Conservation (phyloP, 1,139 yeast species). For the Blastobotrys niveus region DNA sequence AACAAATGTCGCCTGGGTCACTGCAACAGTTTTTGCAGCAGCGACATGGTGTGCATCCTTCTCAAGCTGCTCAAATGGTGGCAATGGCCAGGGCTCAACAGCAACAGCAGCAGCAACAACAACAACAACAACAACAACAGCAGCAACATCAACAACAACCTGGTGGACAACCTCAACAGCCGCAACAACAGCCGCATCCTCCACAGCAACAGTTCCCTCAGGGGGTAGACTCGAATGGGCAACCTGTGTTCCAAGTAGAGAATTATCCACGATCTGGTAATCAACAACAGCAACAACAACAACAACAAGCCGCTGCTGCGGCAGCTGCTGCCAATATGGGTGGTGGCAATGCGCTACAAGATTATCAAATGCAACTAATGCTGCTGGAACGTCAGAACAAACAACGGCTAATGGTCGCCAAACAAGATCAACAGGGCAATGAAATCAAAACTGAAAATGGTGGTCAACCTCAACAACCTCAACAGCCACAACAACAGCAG, state of each 20-base stretch:
- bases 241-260: constrained; percentile 20
- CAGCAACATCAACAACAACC: neutral
- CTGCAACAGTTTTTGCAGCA: constrained; percentile 10
- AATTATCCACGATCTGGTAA: constrained; percentile 19
- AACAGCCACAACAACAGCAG: constrained; percentile 5
- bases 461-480: constrained; percentile 6
- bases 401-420: constrained; percentile 43
- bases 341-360: constrained; percentile 47
- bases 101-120: neutral
- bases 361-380: constrained; percentile 72
- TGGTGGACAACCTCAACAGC: neutral
- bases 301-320: constrained; percentile 11
- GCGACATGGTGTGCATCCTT: constrained; percentile 9
- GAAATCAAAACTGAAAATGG: constrained; percentile 15
- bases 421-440: constrained; percentile 24
- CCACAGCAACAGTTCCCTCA: constrained; percentile 5
- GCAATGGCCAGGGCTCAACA: constrained; percentile 6
- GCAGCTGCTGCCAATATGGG: constrained; percentile 18
- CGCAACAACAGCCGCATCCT: neutral
- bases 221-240: constrained; percentile 15
- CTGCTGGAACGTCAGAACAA: constrained; percentile 66
- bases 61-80: constrained; percentile 7
- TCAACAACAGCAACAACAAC: constrained; percentile 3
- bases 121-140: neutral
- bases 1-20: constrained; percentile 16